Evolutionary conservation across 176 grass and related monocot species (phyloP).

Genomic region (Aegilops bicornis): DNA sequence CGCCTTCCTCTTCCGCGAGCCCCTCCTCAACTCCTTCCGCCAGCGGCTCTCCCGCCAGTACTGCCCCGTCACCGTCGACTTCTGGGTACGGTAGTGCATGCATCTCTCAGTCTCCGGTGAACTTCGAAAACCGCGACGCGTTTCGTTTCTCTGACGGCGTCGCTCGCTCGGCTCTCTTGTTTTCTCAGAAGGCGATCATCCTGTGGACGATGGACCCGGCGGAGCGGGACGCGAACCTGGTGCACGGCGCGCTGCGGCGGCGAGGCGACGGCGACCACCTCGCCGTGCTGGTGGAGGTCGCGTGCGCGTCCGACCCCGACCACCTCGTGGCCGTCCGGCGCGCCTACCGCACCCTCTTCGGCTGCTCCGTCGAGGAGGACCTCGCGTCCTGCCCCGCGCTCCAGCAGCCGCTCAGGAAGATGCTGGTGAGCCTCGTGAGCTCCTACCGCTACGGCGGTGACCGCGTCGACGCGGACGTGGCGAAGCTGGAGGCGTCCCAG

Average conservation of each 20-base stretch:
- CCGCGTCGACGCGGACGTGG: slow-evolving; percentile 29
- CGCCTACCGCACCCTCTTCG: slow-evolving; percentile 55
- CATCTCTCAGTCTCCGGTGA: background rate
- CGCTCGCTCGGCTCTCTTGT: background rate
- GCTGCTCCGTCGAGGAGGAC: slow-evolving; percentile 74
- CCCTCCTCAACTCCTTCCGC: slow-evolving; percentile 61
- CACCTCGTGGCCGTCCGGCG: slow-evolving; percentile 70
- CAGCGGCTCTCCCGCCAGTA: slow-evolving; percentile 43
- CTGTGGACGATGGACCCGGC: slow-evolving; percentile 78
- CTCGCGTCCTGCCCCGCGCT: slow-evolving; percentile 34
- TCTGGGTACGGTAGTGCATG: slow-evolving; percentile 44
- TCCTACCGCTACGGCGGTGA: slow-evolving; percentile 53
- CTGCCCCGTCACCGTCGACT: slow-evolving; percentile 47
- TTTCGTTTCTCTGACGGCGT: background rate
- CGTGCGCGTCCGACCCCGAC: slow-evolving; percentile 65
- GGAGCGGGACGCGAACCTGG: slow-evolving; percentile 77
- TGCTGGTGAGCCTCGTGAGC: slow-evolving; percentile 44
- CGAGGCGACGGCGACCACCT: slow-evolving; percentile 34
- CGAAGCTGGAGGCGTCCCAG: slow-evolving; percentile 32
- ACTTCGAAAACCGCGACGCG: background rate
- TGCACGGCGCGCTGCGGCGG: slow-evolving; percentile 56
- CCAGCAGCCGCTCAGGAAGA: slow-evolving; percentile 45
- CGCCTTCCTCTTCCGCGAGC: slow-evolving; percentile 58
- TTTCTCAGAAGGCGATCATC: slow-evolving; percentile 57
- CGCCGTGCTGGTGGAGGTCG: slow-evolving; percentile 58